Conservation (phyloP, 495 filamentous ascomycete genomes). For the Hyaloscypha variabilis region DNA sequence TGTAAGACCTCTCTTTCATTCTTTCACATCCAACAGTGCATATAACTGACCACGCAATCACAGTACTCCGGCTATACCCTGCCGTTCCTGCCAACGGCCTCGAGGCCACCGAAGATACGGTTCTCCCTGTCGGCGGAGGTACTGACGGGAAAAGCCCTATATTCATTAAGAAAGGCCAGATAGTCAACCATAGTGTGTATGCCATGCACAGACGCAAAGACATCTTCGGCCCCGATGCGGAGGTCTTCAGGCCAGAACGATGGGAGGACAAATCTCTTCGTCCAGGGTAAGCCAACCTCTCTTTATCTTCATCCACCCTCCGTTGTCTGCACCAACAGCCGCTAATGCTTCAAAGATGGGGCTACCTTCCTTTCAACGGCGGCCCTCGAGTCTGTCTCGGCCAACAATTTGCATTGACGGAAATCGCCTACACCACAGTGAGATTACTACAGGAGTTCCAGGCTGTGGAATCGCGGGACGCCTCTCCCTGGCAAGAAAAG, state of each 20-base stretch:
- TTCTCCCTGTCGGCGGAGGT: slow-evolving; percentile 53
- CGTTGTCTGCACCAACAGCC: not conserved
- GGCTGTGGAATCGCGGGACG: not conserved
- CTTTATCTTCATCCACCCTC: not conserved
- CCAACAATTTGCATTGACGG: slow-evolving; percentile 78
- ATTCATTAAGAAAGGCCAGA: slow-evolving; percentile 28
- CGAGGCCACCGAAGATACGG: slow-evolving; percentile 46
- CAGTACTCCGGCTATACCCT: slow-evolving; percentile 41
- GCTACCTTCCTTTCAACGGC: slow-evolving; percentile 58
- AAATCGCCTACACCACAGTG: slow-evolving; percentile 72
- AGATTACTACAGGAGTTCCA: slow-evolving; percentile 70
- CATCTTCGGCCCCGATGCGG: slow-evolving; percentile 53
- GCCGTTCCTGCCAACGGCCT: slow-evolving; percentile 40
- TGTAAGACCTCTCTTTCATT: not conserved
- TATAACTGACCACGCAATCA: not conserved
- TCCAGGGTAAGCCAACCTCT: not conserved
- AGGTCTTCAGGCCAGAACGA: slow-evolving; percentile 56
- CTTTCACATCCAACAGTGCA: not conserved
- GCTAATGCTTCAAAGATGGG: not conserved
- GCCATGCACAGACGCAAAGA: slow-evolving; percentile 55
- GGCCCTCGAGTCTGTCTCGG: slow-evolving; percentile 81
- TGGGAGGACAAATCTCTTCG: slow-evolving; percentile 39
- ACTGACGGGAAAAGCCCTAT: slow-evolving; percentile 24
- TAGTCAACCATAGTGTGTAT: slow-evolving; percentile 45
- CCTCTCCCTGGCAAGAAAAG: not conserved